Evolutionary conservation across 208 protist species (phyloP).

Genomic region (Plasmodiophora brassicae): DNA sequence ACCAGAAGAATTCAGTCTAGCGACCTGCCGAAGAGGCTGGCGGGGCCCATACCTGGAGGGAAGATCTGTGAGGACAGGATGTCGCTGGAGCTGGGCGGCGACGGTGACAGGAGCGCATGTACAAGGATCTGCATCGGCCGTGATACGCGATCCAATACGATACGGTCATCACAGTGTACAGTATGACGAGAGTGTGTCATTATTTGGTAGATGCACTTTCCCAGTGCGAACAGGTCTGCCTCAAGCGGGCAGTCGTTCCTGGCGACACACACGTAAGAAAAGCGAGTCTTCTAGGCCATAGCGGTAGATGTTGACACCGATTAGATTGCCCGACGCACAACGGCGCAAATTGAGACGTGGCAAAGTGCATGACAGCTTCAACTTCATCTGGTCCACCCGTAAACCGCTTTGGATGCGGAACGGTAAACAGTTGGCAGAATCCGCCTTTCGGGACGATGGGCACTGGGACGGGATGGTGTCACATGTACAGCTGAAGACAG

Average conservation of each 20-base stretch:
- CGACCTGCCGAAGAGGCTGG: not conserved
- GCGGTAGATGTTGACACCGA: not conserved
- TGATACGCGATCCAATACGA: not conserved
- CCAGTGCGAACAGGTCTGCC: not conserved
- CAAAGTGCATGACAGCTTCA: not conserved
- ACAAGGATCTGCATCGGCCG: not conserved
- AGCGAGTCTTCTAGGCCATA: not conserved
- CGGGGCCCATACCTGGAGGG: not conserved
- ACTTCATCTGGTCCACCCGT: not conserved
- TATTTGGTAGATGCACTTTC: not conserved
- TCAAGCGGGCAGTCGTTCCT: not conserved
- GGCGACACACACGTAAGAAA: not conserved
- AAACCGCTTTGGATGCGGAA: not conserved
- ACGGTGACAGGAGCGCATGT: not conserved
- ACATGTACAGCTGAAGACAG: not conserved
- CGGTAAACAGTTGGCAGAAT: not conserved
- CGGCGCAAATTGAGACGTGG: not conserved
- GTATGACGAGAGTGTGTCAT: not conserved
- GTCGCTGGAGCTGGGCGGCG: not conserved
- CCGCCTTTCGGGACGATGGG: not conserved
- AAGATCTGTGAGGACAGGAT: not conserved
- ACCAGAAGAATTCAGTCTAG: not conserved
- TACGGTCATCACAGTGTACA: not conserved
- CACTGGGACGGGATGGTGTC: not conserved
- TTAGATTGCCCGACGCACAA: not conserved